Evolutionary conservation across 768 basidiomycete genomes (phyloP).

Genomic region (Rhodotorula paludigena): DNA sequence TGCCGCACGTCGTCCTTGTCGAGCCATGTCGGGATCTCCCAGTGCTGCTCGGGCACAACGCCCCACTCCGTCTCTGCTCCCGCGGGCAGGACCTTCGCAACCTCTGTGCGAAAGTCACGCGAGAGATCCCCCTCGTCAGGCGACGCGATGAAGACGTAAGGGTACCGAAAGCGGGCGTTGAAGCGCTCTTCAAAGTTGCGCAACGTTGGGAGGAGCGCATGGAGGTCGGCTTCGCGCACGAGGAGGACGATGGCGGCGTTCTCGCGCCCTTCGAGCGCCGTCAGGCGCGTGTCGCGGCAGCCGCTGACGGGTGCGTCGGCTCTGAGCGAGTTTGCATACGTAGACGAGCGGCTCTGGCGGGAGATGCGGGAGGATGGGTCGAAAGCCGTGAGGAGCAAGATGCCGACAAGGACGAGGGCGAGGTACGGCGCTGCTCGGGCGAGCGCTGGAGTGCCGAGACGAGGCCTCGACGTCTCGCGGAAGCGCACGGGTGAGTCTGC

Average conservation of each 20-base stretch:
- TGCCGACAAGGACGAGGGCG: neutral
- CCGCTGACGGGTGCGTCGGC: conserved; percentile 20
- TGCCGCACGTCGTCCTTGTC: conserved; percentile 4
- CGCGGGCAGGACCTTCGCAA: neutral
- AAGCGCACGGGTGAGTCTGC: neutral
- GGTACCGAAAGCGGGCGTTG: conserved; percentile 34
- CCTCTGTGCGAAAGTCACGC: neutral
- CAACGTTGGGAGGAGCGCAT: conserved; percentile 35
- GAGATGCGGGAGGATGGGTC: neutral
- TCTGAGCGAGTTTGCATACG: too few species aligned
- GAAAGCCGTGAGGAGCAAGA: conserved; percentile 1
- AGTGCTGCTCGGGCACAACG: conserved; percentile 19
- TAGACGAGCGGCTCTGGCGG: too few species aligned
- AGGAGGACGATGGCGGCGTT: conserved; percentile 38
- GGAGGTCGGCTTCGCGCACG: conserved; percentile 31
- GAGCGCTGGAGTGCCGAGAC: neutral
- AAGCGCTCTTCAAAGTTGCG: conserved; percentile 36
- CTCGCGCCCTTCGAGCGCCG: conserved; percentile 20
- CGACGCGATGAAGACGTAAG: conserved; percentile 30
- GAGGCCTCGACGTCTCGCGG: neutral
- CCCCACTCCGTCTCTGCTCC: conserved; percentile 8
- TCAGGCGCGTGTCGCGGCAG: conserved; percentile 16
- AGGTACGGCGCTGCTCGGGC: neutral
- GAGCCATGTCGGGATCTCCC: conserved; percentile 25
- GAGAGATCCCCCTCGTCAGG: conserved; percentile 16